Conservation (phyloP, 2,329 filamentous ascomycete genomes). For the Pestalotiopsis sp. region DNA sequence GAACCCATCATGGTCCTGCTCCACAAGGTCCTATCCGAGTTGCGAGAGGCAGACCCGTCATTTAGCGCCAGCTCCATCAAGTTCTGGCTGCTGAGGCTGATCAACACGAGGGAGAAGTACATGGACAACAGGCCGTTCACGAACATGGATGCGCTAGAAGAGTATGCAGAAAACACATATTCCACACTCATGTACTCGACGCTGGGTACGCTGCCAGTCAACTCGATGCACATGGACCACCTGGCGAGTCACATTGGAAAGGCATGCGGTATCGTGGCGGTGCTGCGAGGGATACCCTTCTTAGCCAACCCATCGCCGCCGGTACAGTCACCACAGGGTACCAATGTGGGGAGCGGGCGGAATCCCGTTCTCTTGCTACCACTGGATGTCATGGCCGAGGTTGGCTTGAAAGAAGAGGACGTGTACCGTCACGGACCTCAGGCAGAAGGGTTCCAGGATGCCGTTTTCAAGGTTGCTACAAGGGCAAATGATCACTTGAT, state of each 20-base stretch:
- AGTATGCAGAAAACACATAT: slow-evolving; percentile 93
- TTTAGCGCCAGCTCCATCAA: slow-evolving; percentile 57
- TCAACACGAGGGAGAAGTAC: slow-evolving; percentile 80
- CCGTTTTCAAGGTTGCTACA: slow-evolving; percentile 89
- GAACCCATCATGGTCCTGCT: slow-evolving; percentile 90
- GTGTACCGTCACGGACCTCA: slow-evolving; percentile 79
- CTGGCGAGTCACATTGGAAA: slow-evolving; percentile 95
- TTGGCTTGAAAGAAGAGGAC: slow-evolving; percentile 83
- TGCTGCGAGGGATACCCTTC: slow-evolving; percentile 85
- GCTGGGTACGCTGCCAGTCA: slow-evolving; percentile 76
- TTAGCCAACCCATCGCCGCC: slow-evolving; percentile 75
- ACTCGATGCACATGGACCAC: slow-evolving; percentile 86
- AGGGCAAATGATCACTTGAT: slow-evolving; percentile 95
- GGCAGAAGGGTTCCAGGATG: slow-evolving; percentile 84
- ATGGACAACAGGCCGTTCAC: slow-evolving; percentile 84
- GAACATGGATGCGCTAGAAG: slow-evolving; percentile 74
- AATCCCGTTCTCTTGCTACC: slow-evolving; percentile 73
- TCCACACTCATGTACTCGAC: slow-evolving; percentile 90
- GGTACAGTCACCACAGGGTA: slow-evolving; percentile 44
- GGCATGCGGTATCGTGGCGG: slow-evolving; percentile 82
- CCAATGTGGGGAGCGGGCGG: slow-evolving; percentile 38
- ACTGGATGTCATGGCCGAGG: slow-evolving; percentile 85
- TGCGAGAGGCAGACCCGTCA: slow-evolving; percentile 46
- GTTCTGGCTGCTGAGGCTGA: slow-evolving; percentile 76
- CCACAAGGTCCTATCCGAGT: slow-evolving; percentile 69